Evolutionary conservation across 768 basidiomycete species (phyloP).

Genomic region (Lentinula aciculospora): DNA sequence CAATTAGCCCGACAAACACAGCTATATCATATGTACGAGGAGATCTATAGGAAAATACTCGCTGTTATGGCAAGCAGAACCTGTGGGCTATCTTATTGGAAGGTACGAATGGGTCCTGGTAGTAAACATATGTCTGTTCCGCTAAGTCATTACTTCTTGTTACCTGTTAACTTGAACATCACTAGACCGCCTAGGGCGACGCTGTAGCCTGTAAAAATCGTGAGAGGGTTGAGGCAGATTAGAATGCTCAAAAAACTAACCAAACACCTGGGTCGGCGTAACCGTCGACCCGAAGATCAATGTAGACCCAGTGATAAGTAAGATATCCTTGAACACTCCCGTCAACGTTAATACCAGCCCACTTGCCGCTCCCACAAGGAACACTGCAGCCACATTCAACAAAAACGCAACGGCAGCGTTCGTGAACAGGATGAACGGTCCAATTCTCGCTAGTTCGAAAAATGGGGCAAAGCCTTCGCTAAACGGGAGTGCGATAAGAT

Average conservation of each 20-base stretch:
- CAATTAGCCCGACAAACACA: not conserved
- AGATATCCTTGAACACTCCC: constrained; percentile 96
- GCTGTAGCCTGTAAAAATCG: constrained; percentile 58
- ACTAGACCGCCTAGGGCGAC: constrained; percentile 83
- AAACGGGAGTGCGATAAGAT: constrained; percentile 80
- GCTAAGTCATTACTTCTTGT: constrained; percentile 34
- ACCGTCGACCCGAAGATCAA: constrained; percentile 77
- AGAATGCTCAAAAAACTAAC: constrained; percentile 26
- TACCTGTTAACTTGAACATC: constrained; percentile 74
- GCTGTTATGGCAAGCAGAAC: not conserved
- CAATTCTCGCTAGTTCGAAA: constrained; percentile 58
- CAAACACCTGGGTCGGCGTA: constrained; percentile 81
- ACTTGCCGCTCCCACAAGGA: constrained; percentile 83
- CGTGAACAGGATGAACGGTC: constrained; percentile 65
- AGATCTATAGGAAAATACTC: not conserved
- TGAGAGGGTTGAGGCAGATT: not conserved
- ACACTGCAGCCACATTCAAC: constrained; percentile 91
- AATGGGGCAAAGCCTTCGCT: constrained; percentile 91
- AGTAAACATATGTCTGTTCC: too few relatives aligned
- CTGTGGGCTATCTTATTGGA: not conserved
- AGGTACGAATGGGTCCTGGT: not conserved
- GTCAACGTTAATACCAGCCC: constrained; percentile 90
- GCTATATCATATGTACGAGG: not conserved
- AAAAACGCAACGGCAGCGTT: constrained; percentile 88
- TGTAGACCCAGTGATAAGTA: constrained; percentile 89